phyloP scores from a whole-genome alignment of 2,329 filamentous ascomycete genomes.

The Beauveria scarabaeidicola region DNA sequence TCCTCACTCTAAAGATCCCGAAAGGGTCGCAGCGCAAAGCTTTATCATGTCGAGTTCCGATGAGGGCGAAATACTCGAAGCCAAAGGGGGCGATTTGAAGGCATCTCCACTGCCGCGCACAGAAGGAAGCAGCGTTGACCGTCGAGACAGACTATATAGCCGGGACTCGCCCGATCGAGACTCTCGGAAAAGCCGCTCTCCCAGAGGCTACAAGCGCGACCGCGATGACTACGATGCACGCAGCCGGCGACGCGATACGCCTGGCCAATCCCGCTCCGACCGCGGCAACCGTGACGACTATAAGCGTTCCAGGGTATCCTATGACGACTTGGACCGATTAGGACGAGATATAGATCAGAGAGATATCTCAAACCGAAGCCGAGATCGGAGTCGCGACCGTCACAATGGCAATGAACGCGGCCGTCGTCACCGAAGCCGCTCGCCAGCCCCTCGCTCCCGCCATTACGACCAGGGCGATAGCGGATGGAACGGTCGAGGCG shows the following conservation, averaged over 20 bases:
- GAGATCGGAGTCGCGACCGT: constrained; percentile 29
- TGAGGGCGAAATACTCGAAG: constrained; percentile 80
- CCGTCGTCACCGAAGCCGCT: constrained; percentile 48
- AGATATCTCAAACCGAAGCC: constrained; percentile 28
- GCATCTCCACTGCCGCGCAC: constrained; percentile 76
- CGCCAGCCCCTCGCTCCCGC: constrained; percentile 32
- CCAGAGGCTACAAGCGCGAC: constrained; percentile 58
- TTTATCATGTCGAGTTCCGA: constrained; percentile 55
- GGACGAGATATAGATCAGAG: constrained; percentile 36
- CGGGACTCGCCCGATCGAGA: constrained; percentile 51
- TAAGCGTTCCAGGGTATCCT: constrained; percentile 39
- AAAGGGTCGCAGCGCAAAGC: constrained; percentile 13
- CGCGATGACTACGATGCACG: constrained; percentile 54
- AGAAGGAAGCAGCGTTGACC: constrained; percentile 83
- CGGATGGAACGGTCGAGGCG: not conserved
- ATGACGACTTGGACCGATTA: constrained; percentile 50
- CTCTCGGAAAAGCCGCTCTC: constrained; percentile 48
- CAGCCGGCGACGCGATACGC: constrained; percentile 34
- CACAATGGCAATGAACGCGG: constrained; percentile 26
- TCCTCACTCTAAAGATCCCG: constrained; percentile 15
- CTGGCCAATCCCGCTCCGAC: constrained; percentile 51
- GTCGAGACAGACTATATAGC: constrained; percentile 70
- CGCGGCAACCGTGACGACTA: constrained; percentile 50
- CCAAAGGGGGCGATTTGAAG: constrained; percentile 58
- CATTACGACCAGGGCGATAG: constrained; percentile 24